Conservation (phyloP, 805 yeast species). For the Ogataea paraovalis region DNA sequence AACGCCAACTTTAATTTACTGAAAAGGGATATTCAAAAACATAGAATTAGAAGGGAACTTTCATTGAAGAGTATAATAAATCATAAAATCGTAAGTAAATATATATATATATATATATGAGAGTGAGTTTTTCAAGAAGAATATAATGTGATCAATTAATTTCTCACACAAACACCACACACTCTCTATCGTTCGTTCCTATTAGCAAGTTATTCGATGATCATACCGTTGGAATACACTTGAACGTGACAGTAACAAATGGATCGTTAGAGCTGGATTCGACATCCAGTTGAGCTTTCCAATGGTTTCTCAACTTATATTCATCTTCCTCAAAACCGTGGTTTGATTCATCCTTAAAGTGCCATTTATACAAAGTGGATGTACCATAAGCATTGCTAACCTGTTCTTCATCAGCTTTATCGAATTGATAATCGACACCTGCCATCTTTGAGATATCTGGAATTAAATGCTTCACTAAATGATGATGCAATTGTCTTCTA, state of each 20-base stretch:
- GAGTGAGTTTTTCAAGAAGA: no score
- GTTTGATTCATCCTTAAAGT: slow-evolving; percentile 52
- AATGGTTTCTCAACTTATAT: slow-evolving; percentile 48
- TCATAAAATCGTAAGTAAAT: not conserved
- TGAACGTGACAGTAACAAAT: slow-evolving; percentile 60
- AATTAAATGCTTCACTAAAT: slow-evolving; percentile 65
- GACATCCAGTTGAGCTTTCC: slow-evolving; percentile 61
- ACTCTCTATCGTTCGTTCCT: no score
- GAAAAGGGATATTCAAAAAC: no score
- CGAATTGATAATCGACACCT: slow-evolving; percentile 43
- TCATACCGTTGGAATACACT: slow-evolving; percentile 16
- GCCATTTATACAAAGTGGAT: slow-evolving; percentile 55
- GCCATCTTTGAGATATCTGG: slow-evolving; percentile 59
- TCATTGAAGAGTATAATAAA: not conserved
- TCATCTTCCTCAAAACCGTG: slow-evolving; percentile 50
- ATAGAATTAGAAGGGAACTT: no score
- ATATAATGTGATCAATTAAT: no score
- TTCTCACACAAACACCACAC: no score
- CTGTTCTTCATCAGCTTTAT: slow-evolving; percentile 46
- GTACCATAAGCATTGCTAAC: slow-evolving; percentile 39
- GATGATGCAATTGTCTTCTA: slow-evolving; percentile 71
- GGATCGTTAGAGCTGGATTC: slow-evolving; percentile 66
- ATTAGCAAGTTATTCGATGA: no score
- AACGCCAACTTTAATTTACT: no score
- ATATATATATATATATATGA: no score